Evolutionary conservation across 1,139 yeast species (phyloP).

Genomic region (Nakaseomyces nivariensis): DNA sequence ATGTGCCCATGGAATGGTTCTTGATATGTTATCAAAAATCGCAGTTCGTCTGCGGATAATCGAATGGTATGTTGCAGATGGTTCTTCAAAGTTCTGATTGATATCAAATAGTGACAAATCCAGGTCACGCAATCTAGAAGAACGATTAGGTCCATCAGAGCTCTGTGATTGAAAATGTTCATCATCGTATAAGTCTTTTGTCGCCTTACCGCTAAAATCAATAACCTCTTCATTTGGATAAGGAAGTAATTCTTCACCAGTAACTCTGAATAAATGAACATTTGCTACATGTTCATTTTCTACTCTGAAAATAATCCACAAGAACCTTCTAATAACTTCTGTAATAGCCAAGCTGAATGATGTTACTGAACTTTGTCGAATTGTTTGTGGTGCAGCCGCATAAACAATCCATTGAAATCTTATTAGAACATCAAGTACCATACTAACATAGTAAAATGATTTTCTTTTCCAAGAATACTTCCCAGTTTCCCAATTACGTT

Average conservation of each 20-base stretch:
- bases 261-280: constrained; percentile 73
- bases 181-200: not conserved
- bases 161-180: not conserved
- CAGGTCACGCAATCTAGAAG: constrained; percentile 1
- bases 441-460: constrained; percentile 61
- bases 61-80: constrained; percentile 17
- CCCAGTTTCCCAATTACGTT: constrained; percentile 28
- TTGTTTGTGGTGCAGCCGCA: constrained; percentile 53
- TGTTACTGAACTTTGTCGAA: constrained; percentile 86
- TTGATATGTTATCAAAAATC: constrained; percentile 42
- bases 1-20: constrained; percentile 67
- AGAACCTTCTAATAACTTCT: constrained; percentile 68
- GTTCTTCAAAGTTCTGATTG: constrained; percentile 10
- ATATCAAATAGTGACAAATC: constrained; percentile 4
- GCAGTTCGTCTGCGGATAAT: constrained; percentile 28
- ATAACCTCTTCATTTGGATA: constrained; percentile 35
- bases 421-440: constrained; percentile 58
- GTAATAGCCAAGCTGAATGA: constrained; percentile 76
- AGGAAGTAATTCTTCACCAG: constrained; percentile 79
- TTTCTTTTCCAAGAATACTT: constrained; percentile 37
- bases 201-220: constrained; percentile 1
- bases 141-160: constrained; percentile 1
- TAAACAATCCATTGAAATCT: constrained; percentile 91
- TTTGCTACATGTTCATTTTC: constrained; percentile 94
- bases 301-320: constrained; percentile 87